A percentile compares a stretch with the other conserved stretches of the same genome.
These are phyloP conservation scores for Cryptosporidium ubiquitum DNA, from an alignment of 169 alveolate species.

Conservation along the genomic window DNA sequence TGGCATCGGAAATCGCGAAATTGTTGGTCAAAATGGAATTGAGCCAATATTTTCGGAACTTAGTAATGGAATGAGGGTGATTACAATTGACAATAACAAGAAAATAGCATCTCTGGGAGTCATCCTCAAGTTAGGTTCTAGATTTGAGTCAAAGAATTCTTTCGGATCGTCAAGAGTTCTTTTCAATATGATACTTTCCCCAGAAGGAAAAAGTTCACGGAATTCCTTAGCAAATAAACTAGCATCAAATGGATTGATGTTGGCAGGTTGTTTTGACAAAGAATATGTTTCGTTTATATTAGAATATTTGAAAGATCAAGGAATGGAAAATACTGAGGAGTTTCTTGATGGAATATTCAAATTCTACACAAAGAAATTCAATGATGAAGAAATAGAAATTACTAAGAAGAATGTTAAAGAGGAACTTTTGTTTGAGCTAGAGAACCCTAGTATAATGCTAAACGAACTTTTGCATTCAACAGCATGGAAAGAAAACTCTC, in stretches of 20 bases:
- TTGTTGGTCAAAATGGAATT: background rate
- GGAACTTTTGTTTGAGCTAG: background rate
- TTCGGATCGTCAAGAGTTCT: conserved; percentile 39
- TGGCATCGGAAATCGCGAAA: background rate
- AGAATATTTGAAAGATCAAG: conserved; percentile 19
- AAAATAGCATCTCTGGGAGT: conserved; percentile 11
- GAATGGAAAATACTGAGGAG: background rate
- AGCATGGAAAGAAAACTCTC: conserved; percentile 53
- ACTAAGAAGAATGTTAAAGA: conserved; percentile 1
- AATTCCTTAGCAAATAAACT: conserved; percentile 10
- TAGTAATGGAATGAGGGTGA: conserved; percentile 42
- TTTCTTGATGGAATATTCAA: conserved; percentile 32
- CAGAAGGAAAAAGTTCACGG: background rate
- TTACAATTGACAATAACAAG: conserved; percentile 6
- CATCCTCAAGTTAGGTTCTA: conserved; percentile 25
- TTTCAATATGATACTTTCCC: conserved; percentile 15
- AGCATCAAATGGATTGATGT: conserved; percentile 13
- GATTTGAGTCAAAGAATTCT: conserved; percentile 39
- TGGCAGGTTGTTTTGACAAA: background rate
- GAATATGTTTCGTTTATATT: conserved; percentile 30
- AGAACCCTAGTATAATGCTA: background rate
- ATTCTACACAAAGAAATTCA: background rate
- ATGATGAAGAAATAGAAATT: conserved; percentile 3
- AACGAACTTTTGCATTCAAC: conserved; percentile 30
- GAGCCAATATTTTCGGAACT: conserved; percentile 31